These are phyloP conservation scores for Heimioporus sp. DNA, from an alignment of 768 basidiomycete genomes.

Conservation along the genomic window DNA sequence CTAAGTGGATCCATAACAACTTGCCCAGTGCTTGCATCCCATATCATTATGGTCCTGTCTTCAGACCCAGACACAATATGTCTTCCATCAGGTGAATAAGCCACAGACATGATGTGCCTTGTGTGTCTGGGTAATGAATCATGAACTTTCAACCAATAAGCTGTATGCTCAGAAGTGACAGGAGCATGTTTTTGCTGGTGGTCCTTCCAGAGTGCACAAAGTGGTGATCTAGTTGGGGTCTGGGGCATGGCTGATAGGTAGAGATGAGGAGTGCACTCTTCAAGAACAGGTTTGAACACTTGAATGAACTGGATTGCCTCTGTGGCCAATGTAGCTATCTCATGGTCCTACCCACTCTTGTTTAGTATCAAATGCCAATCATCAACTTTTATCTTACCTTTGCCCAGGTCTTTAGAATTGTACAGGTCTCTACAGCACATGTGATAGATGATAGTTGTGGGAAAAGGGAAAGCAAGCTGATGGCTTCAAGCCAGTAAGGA, in stretches of 20 bases:
- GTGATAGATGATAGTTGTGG: background rate
- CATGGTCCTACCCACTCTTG: background rate
- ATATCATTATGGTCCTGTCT: too few relatives aligned
- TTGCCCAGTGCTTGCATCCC: too few relatives aligned
- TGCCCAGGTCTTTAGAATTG: background rate
- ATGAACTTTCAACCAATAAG: background rate
- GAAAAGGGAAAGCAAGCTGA: too few relatives aligned
- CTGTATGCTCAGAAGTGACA: background rate
- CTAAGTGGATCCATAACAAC: too few relatives aligned
- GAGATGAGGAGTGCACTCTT: too few relatives aligned
- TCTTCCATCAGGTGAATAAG: too few relatives aligned
- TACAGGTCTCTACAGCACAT: background rate
- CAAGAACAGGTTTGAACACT: background rate
- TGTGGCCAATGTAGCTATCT: background rate
- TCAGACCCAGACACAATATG: too few relatives aligned
- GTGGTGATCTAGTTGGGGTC: background rate
- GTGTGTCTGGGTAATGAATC: background rate
- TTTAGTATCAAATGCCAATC: background rate
- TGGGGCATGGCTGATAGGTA: background rate
- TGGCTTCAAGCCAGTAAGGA: too few relatives aligned
- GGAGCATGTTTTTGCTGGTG: background rate
- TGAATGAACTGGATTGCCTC: background rate
- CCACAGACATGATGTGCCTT: too few relatives aligned
- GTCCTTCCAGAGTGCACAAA: background rate
- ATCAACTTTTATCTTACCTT: background rate